Evolutionary conservation across 2,329 filamentous ascomycete genomes (phyloP), one percentile per base, ranked within the genome.

Genomic region (Alternaria gaisen): DNA sequence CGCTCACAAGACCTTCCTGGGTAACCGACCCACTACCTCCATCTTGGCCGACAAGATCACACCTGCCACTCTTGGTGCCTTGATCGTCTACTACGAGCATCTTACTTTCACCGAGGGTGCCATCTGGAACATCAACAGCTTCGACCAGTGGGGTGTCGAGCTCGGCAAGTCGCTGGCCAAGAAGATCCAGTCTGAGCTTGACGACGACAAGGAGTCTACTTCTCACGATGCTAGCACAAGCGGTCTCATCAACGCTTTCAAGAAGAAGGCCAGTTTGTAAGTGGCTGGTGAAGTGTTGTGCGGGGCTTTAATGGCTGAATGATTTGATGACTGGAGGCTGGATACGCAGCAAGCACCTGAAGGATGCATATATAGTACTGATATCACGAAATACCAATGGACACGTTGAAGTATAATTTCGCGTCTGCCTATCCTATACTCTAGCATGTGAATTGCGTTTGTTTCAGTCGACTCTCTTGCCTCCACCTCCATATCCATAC

Each of bases 141-240:
- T 98, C 78, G 95, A 99, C 83, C 95, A 99, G 86, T 99, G 95
- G 95, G 95, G 95, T 83, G 95, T 99, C 44, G 95, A 99, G 86
- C 85, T 99, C 64, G 95, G 95, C 80, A 99, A 99, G 90, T 89
- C 91, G 41, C 84, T 99, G 69, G 95, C 95, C 64, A 98, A 86
- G 81, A 85, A 85, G 77, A 86, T 81, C 60, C 77, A 82, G 66
- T 80, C 82, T 75, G 95, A 99, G 85, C 86, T 99, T 60, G 93
- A 97, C 68, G 86, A 90, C 77, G 80, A 86, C n/a, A 91, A 88
- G 63, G 88, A 87, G 71, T 89, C 89, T 56, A 83, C 83, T 60
- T 87, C 86, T 60, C 95, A 99, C 82, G 95, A 99, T 80, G 83
- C 88, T 64, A 95, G 91, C 73, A 99, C 95, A 11, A 92, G 89